Evolutionary conservation across 1,139 yeast species (phyloP).

Genomic region (Geotrichum restrictum): DNA sequence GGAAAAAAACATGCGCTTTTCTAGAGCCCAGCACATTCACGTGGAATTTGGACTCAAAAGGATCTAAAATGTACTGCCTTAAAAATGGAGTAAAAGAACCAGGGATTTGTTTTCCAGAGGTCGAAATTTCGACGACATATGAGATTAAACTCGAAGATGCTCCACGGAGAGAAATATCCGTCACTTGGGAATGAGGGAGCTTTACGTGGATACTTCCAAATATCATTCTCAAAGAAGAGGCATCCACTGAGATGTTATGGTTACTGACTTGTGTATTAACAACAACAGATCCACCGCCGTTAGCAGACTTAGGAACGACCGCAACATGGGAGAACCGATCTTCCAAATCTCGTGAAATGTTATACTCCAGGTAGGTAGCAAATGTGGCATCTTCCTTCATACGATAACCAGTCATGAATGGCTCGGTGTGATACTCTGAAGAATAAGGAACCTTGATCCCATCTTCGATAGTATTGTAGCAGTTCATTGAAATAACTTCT

Average conservation of each 20-base stretch:
- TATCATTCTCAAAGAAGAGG: constrained; percentile 10
- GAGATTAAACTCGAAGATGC: constrained; percentile 59
- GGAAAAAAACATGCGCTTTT: constrained; percentile 45
- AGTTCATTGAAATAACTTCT: not conserved
- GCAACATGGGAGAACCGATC: constrained; percentile 12
- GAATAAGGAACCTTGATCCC: constrained; percentile 11
- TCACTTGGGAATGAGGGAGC: constrained; percentile 41
- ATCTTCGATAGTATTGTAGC: constrained; percentile 8
- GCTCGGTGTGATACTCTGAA: constrained; percentile 10
- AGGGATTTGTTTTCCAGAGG: constrained; percentile 24
- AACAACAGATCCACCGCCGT: constrained; percentile 20
- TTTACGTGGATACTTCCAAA: constrained; percentile 17
- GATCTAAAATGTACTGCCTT: constrained; percentile 59
- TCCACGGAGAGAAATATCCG: constrained; percentile 48
- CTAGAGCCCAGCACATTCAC: constrained; percentile 43
- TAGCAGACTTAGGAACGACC: constrained; percentile 16
- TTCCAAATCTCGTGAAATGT: constrained; percentile 5
- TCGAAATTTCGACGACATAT: constrained; percentile 40
- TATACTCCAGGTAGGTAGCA: constrained; percentile 14
- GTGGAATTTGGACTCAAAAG: constrained; percentile 74
- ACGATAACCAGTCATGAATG: constrained; percentile 13
- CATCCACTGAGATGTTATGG: constrained; percentile 11
- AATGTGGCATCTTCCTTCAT: constrained; percentile 8
- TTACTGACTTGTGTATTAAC: constrained; percentile 38
- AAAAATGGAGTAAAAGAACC: constrained; percentile 52